Evolutionary conservation across 352 stramenopile genomes (phyloP), one percentile per base, ranked within the genome.

Genomic region (Phytopythium kandeliae): DNA sequence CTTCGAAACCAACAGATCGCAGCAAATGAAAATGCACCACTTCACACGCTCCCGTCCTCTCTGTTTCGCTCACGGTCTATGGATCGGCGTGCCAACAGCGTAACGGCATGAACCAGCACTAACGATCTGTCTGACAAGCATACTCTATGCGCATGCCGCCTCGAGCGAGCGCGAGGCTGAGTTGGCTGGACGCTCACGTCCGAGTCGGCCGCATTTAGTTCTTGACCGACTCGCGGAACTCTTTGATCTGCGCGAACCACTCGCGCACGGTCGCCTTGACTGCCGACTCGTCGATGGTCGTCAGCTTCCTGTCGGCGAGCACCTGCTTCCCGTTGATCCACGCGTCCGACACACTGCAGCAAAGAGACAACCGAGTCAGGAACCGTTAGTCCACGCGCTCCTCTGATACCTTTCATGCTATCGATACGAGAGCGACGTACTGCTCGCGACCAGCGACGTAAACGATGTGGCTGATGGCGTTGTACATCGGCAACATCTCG

Each of bases 401-500:
- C 10, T 33, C 10, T 33, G 28, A 33, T 10, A 5, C 28, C 5
- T 33, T 10, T 5, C 5, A 33, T 10, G 10, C 28, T 5, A 33
- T 19, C 48, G 33, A 43, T 7, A 13, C n/a, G 5, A 17, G 12
- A 3, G 24, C 1, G 12, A 71, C 66, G 33, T 63, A 80, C 70
- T 95, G 74, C 55, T 94, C 76, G 10, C 84, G 73, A 13, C 77
- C 74, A 37, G 77, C 74, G 10, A 89, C 78, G 55, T 97, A 96
- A 36, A 96, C 84, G 19, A 96, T 51, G 58, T 96, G 86, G 51
- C 78, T 92, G 41, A 95, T 73, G 44, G 85, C 72, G 63, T 85
- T 88, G 65, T 92, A 95, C 76, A 95, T 89, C 21, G 87, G 87
- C 53, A 93, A 63, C 76, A 91, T 87, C 57, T 95, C 85, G 42